Evolutionary conservation across 2,329 filamentous ascomycete species (phyloP).

Genomic region (Macrophomina phaseolina): DNA sequence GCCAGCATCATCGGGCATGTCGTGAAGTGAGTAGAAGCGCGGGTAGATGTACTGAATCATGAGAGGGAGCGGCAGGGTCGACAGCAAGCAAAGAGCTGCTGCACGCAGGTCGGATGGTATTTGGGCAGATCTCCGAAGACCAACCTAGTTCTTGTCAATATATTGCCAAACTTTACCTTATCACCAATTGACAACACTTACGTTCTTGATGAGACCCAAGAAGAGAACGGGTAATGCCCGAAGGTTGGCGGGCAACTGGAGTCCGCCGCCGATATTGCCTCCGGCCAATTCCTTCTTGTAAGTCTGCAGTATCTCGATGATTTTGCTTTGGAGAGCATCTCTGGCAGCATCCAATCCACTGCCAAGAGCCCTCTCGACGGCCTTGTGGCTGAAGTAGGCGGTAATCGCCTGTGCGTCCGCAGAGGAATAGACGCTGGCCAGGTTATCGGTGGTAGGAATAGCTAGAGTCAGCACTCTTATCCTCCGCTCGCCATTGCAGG

Average conservation of each 20-base stretch:
- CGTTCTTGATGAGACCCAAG: conserved; percentile 93
- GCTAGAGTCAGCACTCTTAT: conserved; percentile 94
- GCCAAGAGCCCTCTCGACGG: conserved; percentile 86
- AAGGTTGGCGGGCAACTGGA: conserved; percentile 94
- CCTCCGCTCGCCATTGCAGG: conserved; percentile 93
- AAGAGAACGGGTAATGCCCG: conserved; percentile 88
- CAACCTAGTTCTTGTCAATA: conserved; percentile 55
- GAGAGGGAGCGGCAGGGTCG: conserved; percentile 86
- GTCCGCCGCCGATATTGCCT: conserved; percentile 83
- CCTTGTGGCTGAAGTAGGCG: conserved; percentile 96
- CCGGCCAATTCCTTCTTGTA: conserved; percentile 97
- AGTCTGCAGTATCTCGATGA: conserved; percentile 89
- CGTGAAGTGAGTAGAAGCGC: conserved; percentile 76
- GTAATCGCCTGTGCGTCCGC: conserved; percentile 94
- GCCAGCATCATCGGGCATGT: conserved; percentile 95
- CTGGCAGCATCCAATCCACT: conserved; percentile 88
- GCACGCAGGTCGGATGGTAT: conserved; percentile 94
- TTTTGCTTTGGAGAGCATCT: conserved; percentile 88
- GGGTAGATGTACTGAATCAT: conserved; percentile 86
- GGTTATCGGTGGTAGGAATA: conserved; percentile 86
- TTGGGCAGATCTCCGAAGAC: conserved; percentile 88
- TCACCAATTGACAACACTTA: conserved; percentile 51
- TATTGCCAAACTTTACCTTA: neutral
- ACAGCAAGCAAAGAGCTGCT: conserved; percentile 90
- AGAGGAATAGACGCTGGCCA: conserved; percentile 91